Base-by-base conservation (phyloP, 2,329 filamentous ascomycete genomes). In the Hypoxylon sp. region DNA sequence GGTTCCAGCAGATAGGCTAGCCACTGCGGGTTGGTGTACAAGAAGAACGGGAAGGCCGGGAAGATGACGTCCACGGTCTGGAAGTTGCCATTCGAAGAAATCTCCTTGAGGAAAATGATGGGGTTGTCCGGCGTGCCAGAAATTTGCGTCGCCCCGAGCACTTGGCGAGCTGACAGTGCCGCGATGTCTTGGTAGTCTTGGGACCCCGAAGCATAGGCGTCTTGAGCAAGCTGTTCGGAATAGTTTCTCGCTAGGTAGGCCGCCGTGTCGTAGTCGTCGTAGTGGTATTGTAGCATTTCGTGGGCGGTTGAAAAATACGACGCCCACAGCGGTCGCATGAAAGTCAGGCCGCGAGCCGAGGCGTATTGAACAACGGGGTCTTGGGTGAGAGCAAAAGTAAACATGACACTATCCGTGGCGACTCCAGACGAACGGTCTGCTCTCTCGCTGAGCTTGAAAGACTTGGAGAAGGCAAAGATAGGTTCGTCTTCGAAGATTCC, bases 51-150 rank as follows among this genome's bases (percentile, higher is more conserved):
- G 74, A 92, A 93, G 0, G 90, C 83, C 0, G 91, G 91, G 77
- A 92, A 95, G 67, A 96, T 94, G 54, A 96, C 90, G 75, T 94
- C 90, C 9, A 95, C 89, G 0, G 91, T 95, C 71, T 95, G 91
- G 73, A 88, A 88, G 68, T 96, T 94, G 3, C 91, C 91, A 67
- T 94, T 90, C 2, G 89, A 92, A 1, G 89, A 92, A 53, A 95
- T 94, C 72, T 95, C 91, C 71, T 95, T 95, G 58, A 94, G 76
- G 75, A 95, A 95, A 18, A 95, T 73, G 37, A 94, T 81, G 0
- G 89, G 89, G 60, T 86, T 81, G 3, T 91, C 83, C 1, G 88
- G 83, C 17, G 90, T 89, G 38, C 89, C 85, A 5, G 89, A 83
- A 76, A 93, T 92, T 62, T 86, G 87, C 3, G 88, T 91, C 1